A percentile compares a stretch with the other conserved stretches of the same genome.
Conservation (phyloP, 352 stramenopile genomes). For the Phytopythium kandeliae region DNA sequence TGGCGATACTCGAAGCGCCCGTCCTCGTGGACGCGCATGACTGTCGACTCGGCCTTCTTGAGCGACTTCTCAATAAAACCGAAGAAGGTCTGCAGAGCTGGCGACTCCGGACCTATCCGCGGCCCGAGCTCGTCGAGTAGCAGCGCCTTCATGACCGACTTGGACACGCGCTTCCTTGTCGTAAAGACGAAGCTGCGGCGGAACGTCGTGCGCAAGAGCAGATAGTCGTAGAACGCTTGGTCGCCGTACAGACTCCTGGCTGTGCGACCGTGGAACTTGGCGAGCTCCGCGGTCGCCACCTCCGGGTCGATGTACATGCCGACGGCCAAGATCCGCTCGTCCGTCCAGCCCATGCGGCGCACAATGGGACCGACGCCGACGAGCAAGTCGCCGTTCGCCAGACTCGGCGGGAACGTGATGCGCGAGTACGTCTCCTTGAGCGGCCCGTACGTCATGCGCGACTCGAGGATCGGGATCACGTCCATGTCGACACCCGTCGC, state of each 20-base stretch:
- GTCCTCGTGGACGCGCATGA: constrained; percentile 61
- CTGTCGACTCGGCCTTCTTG: constrained; percentile 77
- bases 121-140: constrained; percentile 66
- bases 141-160: constrained; percentile 58
- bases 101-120: constrained; percentile 48
- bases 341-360: constrained; percentile 74
- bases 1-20: constrained; percentile 64
- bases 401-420: constrained; percentile 69
- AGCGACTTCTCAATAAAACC: constrained; percentile 79
- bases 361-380: constrained; percentile 71
- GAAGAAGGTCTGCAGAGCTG: constrained; percentile 53
- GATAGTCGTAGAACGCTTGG: constrained; percentile 66
- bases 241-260: constrained; percentile 68
- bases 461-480: constrained; percentile 54
- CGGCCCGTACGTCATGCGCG: constrained; percentile 54
- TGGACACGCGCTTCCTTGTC: constrained; percentile 70
- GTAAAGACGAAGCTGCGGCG: constrained; percentile 74
- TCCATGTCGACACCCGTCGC: constrained; percentile 27
- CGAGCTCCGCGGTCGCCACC: constrained; percentile 41
- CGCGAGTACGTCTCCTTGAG: constrained; percentile 75
- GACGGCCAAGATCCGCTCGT: constrained; percentile 76
- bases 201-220: constrained; percentile 55
- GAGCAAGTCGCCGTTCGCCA: constrained; percentile 70
- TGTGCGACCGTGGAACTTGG: constrained; percentile 43
- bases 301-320: constrained; percentile 76